Percentiles rank a stretch among this genome's conserved stretches.
These are phyloP conservation scores for Aspergillus sojae DNA, from an alignment of 2,329 filamentous ascomycete species.

Conservation along the genomic window DNA sequence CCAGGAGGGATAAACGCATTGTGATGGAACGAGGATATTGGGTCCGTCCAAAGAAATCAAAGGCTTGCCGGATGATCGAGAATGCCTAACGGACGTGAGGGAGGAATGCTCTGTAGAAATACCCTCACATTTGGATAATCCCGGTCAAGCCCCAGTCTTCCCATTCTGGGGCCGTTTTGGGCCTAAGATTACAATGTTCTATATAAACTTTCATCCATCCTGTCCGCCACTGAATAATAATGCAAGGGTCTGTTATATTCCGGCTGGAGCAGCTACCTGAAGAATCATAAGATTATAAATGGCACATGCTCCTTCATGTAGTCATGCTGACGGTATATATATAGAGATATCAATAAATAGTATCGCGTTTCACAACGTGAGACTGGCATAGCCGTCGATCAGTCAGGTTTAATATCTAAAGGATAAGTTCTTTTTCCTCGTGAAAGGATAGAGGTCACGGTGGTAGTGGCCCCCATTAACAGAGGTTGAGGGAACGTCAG, in stretches of 20 bases:
- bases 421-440: neutral
- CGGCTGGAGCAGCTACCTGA: neutral
- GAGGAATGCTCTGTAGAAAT: neutral
- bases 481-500: neutral
- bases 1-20: conserved; percentile 7
- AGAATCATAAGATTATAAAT: neutral
- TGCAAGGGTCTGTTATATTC: neutral
- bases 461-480: too few species aligned
- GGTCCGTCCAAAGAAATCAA: neutral
- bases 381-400: neutral
- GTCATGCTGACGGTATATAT: neutral
- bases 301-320: neutral
- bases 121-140: neutral
- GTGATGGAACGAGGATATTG: neutral
- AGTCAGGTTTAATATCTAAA: neutral
- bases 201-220: neutral
- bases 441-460: neutral
- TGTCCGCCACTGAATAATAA: neutral
- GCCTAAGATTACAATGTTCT: neutral
- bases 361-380: neutral
- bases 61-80: neutral
- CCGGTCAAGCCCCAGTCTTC: neutral
- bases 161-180: neutral
- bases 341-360: neutral
- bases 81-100: neutral